These are phyloP conservation scores for Podila epigama DNA, from an alignment of 192 early-diverging fungal genomes.

Conservation along the genomic window DNA sequence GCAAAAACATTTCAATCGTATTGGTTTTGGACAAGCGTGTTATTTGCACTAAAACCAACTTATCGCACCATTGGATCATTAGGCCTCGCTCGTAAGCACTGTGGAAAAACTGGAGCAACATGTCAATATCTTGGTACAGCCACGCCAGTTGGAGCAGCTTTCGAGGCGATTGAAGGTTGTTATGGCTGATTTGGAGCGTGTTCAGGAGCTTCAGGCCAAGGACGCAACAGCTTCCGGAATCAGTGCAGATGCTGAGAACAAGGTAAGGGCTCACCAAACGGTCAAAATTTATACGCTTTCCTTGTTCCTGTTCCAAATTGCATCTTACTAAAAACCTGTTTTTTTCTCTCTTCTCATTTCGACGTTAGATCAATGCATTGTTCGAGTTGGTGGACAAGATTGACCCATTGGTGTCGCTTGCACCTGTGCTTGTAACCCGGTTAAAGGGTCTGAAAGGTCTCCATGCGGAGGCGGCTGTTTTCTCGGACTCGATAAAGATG, in stretches of 20 bases:
- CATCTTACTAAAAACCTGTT: neutral
- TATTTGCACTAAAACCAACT: too few species aligned
- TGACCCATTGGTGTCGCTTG: constrained; percentile 80
- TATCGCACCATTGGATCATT: neutral
- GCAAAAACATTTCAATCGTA: neutral
- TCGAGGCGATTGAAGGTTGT: constrained; percentile 67
- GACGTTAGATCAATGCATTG: constrained; percentile 69
- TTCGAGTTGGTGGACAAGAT: constrained; percentile 75
- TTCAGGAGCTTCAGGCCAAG: constrained; percentile 70
- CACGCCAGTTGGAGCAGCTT: constrained; percentile 73
- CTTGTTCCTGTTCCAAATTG: neutral
- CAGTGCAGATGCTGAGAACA: constrained; percentile 50
- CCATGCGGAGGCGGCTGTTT: constrained; percentile 84
- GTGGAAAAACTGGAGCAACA: constrained; percentile 77
- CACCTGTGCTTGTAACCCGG: constrained; percentile 80
- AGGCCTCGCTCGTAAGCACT: constrained; percentile 59
- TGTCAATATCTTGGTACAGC: constrained; percentile 71
- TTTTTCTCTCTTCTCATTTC: neutral
- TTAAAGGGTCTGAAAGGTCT: constrained; percentile 79
- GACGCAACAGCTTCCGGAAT: constrained; percentile 52
- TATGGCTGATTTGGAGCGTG: constrained; percentile 69
- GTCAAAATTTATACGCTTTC: neutral
- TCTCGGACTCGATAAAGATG: constrained; percentile 76
- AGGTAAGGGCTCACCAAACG: constrained; percentile 14
- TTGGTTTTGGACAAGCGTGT: neutral